Evolutionary conservation across 2,329 filamentous ascomycete genomes (phyloP).

Genomic region (Diplocarpon mali): DNA sequence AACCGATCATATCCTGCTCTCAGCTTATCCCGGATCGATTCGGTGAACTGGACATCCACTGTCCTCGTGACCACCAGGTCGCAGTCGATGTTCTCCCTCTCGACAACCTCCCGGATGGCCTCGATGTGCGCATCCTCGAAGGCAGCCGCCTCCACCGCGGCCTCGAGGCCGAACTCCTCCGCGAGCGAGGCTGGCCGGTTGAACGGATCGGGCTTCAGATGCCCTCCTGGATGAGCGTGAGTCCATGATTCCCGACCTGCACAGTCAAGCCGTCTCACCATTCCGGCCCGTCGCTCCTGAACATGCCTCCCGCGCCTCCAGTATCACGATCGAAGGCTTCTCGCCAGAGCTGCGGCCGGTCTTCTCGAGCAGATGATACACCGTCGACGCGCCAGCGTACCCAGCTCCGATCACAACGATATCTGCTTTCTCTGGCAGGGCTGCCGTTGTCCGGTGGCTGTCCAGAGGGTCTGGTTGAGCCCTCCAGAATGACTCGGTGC

Average conservation of each 20-base stretch:
- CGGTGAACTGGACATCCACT: slow-evolving; percentile 29
- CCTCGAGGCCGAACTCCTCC: slow-evolving; percentile 27
- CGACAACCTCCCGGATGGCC: slow-evolving; percentile 29
- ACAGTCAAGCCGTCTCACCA: too few species aligned
- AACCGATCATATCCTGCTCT: neutral
- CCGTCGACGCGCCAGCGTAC: slow-evolving; percentile 14
- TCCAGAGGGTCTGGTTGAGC: slow-evolving; percentile 10
- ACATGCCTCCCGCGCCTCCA: slow-evolving; percentile 31
- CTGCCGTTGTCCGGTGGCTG: slow-evolving; percentile 8
- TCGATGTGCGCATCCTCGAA: slow-evolving; percentile 32
- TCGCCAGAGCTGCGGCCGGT: slow-evolving; percentile 14
- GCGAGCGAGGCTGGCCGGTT: slow-evolving; percentile 7
- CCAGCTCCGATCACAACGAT: slow-evolving; percentile 18
- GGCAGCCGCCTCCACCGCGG: slow-evolving; percentile 28
- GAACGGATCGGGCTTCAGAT: slow-evolving; percentile 30
- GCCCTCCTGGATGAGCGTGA: slow-evolving; percentile 31
- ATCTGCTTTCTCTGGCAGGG: slow-evolving; percentile 13
- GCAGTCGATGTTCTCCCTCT: slow-evolving; percentile 32
- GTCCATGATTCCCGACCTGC: too few species aligned
- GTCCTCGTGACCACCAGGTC: slow-evolving; percentile 30
- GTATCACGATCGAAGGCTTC: slow-evolving; percentile 27
- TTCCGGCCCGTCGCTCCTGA: slow-evolving; percentile 29
- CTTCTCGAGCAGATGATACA: slow-evolving; percentile 22
- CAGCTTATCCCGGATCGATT: neutral
- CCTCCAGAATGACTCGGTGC: slow-evolving; percentile 12